Evolutionary conservation across 768 basidiomycete genomes (phyloP).

Genomic region (Pholiota conissans): DNA sequence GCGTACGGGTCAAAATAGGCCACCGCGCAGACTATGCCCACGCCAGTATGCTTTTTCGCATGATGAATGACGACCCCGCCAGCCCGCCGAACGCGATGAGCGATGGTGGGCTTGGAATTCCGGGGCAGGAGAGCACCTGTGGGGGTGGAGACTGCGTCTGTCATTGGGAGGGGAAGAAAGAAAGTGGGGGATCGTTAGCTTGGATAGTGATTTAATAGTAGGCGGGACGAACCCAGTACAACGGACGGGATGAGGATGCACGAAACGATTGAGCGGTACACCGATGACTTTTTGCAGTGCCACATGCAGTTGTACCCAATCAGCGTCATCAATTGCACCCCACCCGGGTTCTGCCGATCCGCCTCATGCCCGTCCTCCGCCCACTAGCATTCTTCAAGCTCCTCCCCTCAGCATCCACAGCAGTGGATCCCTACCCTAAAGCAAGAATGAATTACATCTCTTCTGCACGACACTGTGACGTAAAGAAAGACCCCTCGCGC

Average conservation of each 20-base stretch:
- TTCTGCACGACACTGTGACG: background rate
- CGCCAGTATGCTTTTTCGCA: slow-evolving; percentile 66
- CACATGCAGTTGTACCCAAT: slow-evolving; percentile 13
- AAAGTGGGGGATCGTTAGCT: slow-evolving; percentile 15
- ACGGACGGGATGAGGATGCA: slow-evolving; percentile 31
- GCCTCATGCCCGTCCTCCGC: background rate
- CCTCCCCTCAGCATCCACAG: background rate
- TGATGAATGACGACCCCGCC: slow-evolving; percentile 44
- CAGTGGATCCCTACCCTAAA: background rate
- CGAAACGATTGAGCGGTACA: slow-evolving; percentile 42
- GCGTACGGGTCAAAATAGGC: slow-evolving; percentile 84
- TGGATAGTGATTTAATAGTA: slow-evolving; percentile 24
- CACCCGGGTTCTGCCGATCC: background rate
- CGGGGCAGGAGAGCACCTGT: slow-evolving; percentile 2
- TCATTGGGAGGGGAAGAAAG: slow-evolving; percentile 25
- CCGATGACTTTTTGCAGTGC: slow-evolving; percentile 21
- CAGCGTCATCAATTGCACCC: slow-evolving; percentile 8
- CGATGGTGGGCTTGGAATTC: slow-evolving; percentile 3
- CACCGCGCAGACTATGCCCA: slow-evolving; percentile 85
- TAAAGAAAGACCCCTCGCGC: background rate
- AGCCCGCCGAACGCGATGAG: slow-evolving; percentile 29
- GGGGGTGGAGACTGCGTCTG: slow-evolving; percentile 18
- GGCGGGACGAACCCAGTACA: slow-evolving; percentile 38
- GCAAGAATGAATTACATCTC: background rate
- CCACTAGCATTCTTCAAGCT: background rate